phyloP scores from a whole-genome alignment of 2,329 filamentous ascomycete species.

The Phyllosticta citriasiana region DNA sequence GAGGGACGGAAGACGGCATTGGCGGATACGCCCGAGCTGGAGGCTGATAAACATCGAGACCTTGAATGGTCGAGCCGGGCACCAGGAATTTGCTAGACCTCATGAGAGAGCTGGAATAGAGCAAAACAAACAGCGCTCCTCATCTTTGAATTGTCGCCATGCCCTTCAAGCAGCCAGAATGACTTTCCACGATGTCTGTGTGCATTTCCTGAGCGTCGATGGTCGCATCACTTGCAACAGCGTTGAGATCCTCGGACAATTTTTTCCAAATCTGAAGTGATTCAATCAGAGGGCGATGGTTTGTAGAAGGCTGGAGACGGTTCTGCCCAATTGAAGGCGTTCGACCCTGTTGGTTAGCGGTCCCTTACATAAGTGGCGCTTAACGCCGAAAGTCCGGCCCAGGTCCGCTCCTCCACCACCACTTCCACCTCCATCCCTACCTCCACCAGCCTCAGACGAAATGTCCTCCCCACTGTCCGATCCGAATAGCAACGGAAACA shows the following conservation, averaged over 20 bases:
- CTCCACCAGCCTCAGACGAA: neutral
- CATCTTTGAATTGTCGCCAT: too few relatives aligned
- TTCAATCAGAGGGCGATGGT: too few relatives aligned
- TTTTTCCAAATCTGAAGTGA: too few relatives aligned
- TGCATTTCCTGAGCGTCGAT: too few relatives aligned
- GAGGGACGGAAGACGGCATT: neutral
- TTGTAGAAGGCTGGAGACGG: too few relatives aligned
- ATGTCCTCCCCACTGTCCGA: neutral
- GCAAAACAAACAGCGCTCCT: too few relatives aligned
- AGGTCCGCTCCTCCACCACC: neutral
- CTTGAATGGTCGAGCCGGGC: neutral
- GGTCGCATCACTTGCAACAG: too few relatives aligned
- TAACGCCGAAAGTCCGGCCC: neutral
- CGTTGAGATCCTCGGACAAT: too few relatives aligned
- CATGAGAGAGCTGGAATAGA: too few relatives aligned
- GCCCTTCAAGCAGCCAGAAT: too few relatives aligned
- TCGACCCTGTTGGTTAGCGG: neutral
- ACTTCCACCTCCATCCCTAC: neutral
- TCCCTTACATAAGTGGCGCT: neutral
- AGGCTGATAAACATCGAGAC: neutral
- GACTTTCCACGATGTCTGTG: too few relatives aligned
- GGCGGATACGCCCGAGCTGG: neutral
- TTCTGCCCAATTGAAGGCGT: neutral
- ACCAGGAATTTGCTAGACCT: too few relatives aligned
- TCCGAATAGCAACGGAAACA: neutral